phyloP scores from a whole-genome alignment of 2,329 filamentous ascomycete genomes.

The Sporothrix globosa region DNA sequence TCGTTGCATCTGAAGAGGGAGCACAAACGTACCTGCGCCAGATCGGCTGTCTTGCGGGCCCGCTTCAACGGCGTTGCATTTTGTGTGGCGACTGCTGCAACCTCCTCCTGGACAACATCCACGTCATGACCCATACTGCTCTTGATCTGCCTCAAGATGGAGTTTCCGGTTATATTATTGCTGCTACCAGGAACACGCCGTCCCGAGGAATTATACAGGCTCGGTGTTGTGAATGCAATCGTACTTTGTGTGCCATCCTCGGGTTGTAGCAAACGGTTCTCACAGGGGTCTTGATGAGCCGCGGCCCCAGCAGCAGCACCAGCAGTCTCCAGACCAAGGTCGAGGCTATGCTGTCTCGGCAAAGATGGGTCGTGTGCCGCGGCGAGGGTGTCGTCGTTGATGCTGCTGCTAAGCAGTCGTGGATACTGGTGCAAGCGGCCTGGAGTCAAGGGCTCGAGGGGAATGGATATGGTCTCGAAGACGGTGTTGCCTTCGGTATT shows the following conservation, averaged over 20 bases:
- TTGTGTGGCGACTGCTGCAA: not conserved
- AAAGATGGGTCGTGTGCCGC: constrained; percentile 23
- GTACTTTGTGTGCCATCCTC: constrained; percentile 42
- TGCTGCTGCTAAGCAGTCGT: constrained; percentile 36
- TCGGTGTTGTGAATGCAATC: constrained; percentile 45
- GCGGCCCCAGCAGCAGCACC: too few relatives aligned
- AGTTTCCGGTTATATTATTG: not conserved
- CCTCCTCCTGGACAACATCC: constrained; percentile 7
- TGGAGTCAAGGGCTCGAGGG: constrained; percentile 43
- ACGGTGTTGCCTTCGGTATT: not conserved
- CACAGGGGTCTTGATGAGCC: not conserved
- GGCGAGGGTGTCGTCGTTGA: constrained; percentile 13
- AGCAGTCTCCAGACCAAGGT: too few relatives aligned
- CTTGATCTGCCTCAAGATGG: not conserved
- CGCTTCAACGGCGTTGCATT: constrained; percentile 11
- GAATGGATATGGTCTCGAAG: constrained; percentile 40
- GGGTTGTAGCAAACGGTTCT: constrained; percentile 39
- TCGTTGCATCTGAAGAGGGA: not conserved
- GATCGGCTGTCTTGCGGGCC: not conserved
- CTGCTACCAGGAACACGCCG: constrained; percentile 15
- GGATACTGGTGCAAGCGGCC: constrained; percentile 48
- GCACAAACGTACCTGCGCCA: not conserved
- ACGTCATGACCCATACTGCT: not conserved
- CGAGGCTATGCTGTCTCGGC: constrained; percentile 12
- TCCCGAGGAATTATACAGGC: constrained; percentile 38